Percentiles rank a stretch among this genome's conserved stretches.
These are phyloP conservation scores for Exidia glandulosa DNA, from an alignment of 768 basidiomycete species.

Conservation along the genomic window DNA sequence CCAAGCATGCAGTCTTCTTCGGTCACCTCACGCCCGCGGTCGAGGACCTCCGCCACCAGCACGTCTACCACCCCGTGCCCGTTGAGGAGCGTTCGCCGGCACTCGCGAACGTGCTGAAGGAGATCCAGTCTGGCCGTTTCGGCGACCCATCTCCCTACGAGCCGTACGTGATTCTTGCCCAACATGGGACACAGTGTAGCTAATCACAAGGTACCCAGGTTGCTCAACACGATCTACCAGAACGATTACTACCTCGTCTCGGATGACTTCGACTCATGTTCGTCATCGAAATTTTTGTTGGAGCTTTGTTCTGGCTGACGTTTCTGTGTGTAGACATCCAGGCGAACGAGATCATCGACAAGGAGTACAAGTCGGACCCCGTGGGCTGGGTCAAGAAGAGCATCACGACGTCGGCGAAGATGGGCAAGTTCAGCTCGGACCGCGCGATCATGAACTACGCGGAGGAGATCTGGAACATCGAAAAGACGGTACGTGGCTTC, in stretches of 20 bases:
- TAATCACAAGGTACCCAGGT: conserved; percentile 28
- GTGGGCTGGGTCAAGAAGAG: conserved; percentile 89
- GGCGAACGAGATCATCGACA: conserved; percentile 79
- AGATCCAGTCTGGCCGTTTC: conserved; percentile 67
- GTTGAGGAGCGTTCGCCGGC: conserved; percentile 77
- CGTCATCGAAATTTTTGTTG: conserved; percentile 14
- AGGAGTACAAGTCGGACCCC: conserved; percentile 64
- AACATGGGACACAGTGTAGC: conserved; percentile 9
- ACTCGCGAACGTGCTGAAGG: conserved; percentile 66
- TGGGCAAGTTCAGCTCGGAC: conserved; percentile 97
- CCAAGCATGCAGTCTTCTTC: conserved; percentile 58
- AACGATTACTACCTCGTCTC: conserved; percentile 72
- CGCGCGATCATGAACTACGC: conserved; percentile 88
- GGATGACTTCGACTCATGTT: conserved; percentile 92
- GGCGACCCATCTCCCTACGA: conserved; percentile 77
- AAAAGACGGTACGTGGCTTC: conserved; percentile 14
- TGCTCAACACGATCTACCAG: conserved; percentile 66
- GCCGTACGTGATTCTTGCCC: conserved; percentile 42
- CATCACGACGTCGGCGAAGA: conserved; percentile 77
- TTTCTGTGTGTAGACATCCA: conserved; percentile 45
- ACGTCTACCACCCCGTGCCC: conserved; percentile 71
- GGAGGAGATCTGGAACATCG: conserved; percentile 77
- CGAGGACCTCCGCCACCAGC: conserved; percentile 76
- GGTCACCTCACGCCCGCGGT: conserved; percentile 82
- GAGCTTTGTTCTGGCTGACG: not conserved